These are phyloP conservation scores for Senecio squalidus DNA, from an alignment of 140 eudicot species.

Conservation along the genomic window DNA sequence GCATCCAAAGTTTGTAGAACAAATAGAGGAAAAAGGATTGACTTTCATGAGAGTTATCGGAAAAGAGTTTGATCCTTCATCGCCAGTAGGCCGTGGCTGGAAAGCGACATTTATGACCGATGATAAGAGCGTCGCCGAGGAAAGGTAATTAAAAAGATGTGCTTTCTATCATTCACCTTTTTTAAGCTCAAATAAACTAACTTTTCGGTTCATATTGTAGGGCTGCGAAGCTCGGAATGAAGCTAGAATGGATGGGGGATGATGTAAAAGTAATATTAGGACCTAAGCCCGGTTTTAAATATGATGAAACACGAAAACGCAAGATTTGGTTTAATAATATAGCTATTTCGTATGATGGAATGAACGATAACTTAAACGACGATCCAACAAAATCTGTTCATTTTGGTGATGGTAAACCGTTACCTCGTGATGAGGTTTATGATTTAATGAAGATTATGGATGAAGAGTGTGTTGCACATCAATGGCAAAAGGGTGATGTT, in stretches of 20 bases:
- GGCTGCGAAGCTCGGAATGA: slow-evolving; percentile 50
- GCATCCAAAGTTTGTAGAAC: slow-evolving; percentile 44
- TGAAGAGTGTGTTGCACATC: slow-evolving; percentile 30
- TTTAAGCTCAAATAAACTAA: neutral
- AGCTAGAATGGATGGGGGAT: slow-evolving; percentile 51
- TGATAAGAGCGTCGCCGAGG: slow-evolving; percentile 47
- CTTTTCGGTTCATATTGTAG: slow-evolving; percentile 16
- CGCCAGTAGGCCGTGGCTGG: slow-evolving; percentile 19
- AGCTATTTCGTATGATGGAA: slow-evolving; percentile 43
- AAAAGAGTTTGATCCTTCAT: slow-evolving; percentile 48
- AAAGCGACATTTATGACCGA: slow-evolving; percentile 18
- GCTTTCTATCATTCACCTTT: neutral
- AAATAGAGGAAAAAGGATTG: slow-evolving; percentile 46
- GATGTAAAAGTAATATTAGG: slow-evolving; percentile 43
- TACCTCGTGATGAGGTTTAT: slow-evolving; percentile 1
- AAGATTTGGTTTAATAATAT: slow-evolving; percentile 52
- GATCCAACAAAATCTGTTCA: slow-evolving; percentile 5
- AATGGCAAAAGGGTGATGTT: slow-evolving; percentile 57
- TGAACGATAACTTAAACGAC: slow-evolving; percentile 15
- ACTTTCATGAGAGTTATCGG: slow-evolving; percentile 42
- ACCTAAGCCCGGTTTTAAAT: slow-evolving; percentile 39
- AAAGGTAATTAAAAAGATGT: slow-evolving; percentile 28
- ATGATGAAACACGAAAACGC: slow-evolving; percentile 32
- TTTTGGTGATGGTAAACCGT: slow-evolving; percentile 9
- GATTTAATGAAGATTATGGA: slow-evolving; percentile 8